These are phyloP conservation scores for Suillus occidentalis DNA, from an alignment of 768 basidiomycete genomes.

Conservation along the genomic window DNA sequence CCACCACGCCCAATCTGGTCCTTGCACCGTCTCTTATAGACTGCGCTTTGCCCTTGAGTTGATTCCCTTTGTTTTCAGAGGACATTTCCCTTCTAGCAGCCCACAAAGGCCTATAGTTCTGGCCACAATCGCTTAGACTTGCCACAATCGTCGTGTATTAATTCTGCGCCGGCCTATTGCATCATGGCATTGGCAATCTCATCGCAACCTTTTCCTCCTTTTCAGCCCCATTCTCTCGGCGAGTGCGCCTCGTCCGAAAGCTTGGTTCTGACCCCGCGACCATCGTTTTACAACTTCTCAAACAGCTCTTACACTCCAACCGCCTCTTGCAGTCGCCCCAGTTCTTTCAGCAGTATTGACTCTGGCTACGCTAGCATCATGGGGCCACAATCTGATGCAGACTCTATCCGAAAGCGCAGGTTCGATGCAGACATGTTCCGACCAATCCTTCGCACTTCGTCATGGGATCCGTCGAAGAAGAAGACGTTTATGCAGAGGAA, in stretches of 20 bases:
- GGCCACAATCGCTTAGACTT: conserved; percentile 25
- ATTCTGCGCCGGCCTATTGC: conserved; percentile 13
- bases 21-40: conserved; percentile 1
- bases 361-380: conserved; percentile 31
- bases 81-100: neutral
- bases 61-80: conserved; percentile 22
- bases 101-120: conserved; percentile 26
- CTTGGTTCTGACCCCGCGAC: conserved; percentile 19
- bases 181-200: conserved; percentile 21
- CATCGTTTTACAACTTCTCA: conserved; percentile 17
- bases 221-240: conserved; percentile 16
- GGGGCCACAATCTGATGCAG: conserved; percentile 20
- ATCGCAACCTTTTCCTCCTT: conserved; percentile 13
- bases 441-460: conserved; percentile 9
- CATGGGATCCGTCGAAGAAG: conserved; percentile 19
- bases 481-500: conserved; percentile 21
- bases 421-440: conserved; percentile 14
- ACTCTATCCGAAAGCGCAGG: conserved; percentile 9
- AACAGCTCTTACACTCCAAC: conserved; percentile 6
- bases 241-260: conserved; percentile 13
- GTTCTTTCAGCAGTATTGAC: conserved; percentile 26
- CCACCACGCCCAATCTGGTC: conserved; percentile 8
- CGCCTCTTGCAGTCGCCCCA: conserved; percentile 14
- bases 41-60: neutral
- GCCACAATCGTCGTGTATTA: conserved; percentile 6